These are phyloP conservation scores for Aspergillus ruber DNA, from an alignment of 2,329 filamentous ascomycete species.

Conservation along the genomic window DNA sequence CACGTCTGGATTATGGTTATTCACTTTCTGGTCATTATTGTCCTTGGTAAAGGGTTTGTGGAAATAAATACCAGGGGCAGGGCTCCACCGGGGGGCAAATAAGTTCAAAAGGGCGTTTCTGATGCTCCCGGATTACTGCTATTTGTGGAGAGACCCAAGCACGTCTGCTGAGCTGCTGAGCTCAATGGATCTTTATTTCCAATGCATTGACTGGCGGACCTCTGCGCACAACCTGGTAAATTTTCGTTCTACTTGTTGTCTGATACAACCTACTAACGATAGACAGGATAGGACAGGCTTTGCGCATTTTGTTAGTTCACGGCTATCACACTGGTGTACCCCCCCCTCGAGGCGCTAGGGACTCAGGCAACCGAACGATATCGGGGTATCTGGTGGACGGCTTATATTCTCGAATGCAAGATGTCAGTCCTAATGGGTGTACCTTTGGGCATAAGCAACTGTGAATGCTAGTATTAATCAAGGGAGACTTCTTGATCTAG, in stretches of 20 bases:
- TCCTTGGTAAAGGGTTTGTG: conserved; percentile 51
- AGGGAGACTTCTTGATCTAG: no score
- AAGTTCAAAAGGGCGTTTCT: conserved; percentile 43
- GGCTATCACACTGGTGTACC: conserved; percentile 52
- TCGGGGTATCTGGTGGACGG: conserved; percentile 50
- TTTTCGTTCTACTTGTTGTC: background rate
- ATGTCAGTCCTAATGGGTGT: conserved; percentile 51
- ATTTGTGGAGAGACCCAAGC: conserved; percentile 39
- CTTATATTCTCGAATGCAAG: conserved; percentile 48
- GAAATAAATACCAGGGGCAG: conserved; percentile 31
- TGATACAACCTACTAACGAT: background rate
- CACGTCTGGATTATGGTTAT: conserved; percentile 43
- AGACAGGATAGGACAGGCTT: conserved; percentile 45
- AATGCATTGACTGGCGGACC: conserved; percentile 45
- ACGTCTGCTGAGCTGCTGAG: conserved; percentile 46
- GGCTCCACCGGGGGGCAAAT: conserved; percentile 42
- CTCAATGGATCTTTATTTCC: conserved; percentile 48
- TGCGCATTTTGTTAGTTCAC: conserved; percentile 44
- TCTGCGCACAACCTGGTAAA: conserved; percentile 43
- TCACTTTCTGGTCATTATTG: conserved; percentile 49
- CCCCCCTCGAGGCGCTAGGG: conserved; percentile 34
- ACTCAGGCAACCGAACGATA: conserved; percentile 40
- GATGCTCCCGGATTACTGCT: conserved; percentile 38
- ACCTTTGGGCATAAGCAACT: conserved; percentile 21
- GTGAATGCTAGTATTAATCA: no score